Base-by-base conservation (phyloP, 805 yeast genomes). In the Candida coquimbonensis region DNA sequence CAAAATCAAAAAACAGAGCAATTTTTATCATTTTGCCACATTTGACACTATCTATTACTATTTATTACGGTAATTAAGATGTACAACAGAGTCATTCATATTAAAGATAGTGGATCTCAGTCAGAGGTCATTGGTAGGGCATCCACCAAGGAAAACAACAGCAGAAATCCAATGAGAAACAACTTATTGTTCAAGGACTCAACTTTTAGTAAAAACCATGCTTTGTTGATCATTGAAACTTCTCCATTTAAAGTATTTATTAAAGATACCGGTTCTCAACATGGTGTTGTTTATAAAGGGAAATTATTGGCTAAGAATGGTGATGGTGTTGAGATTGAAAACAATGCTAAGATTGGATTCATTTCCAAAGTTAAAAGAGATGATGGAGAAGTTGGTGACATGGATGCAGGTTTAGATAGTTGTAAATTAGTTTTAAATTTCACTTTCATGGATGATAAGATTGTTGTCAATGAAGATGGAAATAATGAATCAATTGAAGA, bases 121-220 rank as follows among this genome's bases (percentile, higher is more conserved):
- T 9, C 17, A 35, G 21, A 16, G 3, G 24, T 36, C 8, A 43
- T 47, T 34, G 49, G 49, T 9, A 19, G 49, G 7, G 46, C 49
- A 5, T 36, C 46, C n/a, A 25, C 38, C 11, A 44, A 32, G 33
- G 29, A 37, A 27, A 21, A 24, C 31, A 11, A 29, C 2, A 31
- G 21, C 5, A 24, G 41, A 12, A 31, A 19, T 24, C 45, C 46
- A 11, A 7, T 35, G 4, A n/a, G 16, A 16, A 19, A 38, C 16
- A 47, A 47, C 31, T 31, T 47, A 5, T 35, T 40, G 31, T 40
- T 47, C 16, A n/a, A 17, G 4, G 50, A 48, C 8, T 39, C 37
- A 19, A 48, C 48, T 1, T 13, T 48, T 1, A 45, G 49, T 24
- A 48, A 45, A 38, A 40, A n/a, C 7, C 51, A 48, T 16, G 51